These are phyloP conservation scores for Candida taoyuanica DNA, from an alignment of 805 yeast species.

Conservation along the genomic window DNA sequence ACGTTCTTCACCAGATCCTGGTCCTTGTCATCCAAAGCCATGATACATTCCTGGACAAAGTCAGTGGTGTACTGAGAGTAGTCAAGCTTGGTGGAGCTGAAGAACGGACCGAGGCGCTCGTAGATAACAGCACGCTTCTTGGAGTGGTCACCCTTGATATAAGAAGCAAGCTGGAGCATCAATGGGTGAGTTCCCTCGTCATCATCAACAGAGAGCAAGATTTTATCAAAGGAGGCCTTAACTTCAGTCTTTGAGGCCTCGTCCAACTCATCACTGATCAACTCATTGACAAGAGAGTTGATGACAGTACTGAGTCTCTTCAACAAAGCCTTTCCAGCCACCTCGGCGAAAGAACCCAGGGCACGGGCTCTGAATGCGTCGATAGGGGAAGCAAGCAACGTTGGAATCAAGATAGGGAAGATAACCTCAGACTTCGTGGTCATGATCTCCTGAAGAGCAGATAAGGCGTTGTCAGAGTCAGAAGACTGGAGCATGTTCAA, in stretches of 20 bases:
- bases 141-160: slow-evolving; percentile 73
- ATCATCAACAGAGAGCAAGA: slow-evolving; percentile 68
- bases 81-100: slow-evolving; percentile 59
- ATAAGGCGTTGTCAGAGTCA: slow-evolving; percentile 69
- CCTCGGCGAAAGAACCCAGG: slow-evolving; percentile 79
- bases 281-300: slow-evolving; percentile 63
- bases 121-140: slow-evolving; percentile 59
- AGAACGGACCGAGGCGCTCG: slow-evolving; percentile 67
- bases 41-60: slow-evolving; percentile 63
- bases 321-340: slow-evolving; percentile 80
- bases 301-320: slow-evolving; percentile 69
- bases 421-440: slow-evolving; percentile 83
- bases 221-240: slow-evolving; percentile 54
- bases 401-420: slow-evolving; percentile 89
- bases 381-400: slow-evolving; percentile 76
- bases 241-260: slow-evolving; percentile 37
- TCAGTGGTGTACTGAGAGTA: slow-evolving; percentile 71
- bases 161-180: slow-evolving; percentile 70
- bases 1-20: slow-evolving; percentile 58
- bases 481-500: slow-evolving; percentile 60
- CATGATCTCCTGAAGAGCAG: slow-evolving; percentile 90
- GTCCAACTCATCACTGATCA: slow-evolving; percentile 37
- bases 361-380: slow-evolving; percentile 84
- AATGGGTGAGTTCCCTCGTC: slow-evolving; percentile 81
- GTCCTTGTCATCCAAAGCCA: slow-evolving; percentile 68